Evolutionary conservation across 805 yeast species (phyloP), one percentile per base, ranked within the genome.

Genomic region (Lipomyces orientalis): DNA sequence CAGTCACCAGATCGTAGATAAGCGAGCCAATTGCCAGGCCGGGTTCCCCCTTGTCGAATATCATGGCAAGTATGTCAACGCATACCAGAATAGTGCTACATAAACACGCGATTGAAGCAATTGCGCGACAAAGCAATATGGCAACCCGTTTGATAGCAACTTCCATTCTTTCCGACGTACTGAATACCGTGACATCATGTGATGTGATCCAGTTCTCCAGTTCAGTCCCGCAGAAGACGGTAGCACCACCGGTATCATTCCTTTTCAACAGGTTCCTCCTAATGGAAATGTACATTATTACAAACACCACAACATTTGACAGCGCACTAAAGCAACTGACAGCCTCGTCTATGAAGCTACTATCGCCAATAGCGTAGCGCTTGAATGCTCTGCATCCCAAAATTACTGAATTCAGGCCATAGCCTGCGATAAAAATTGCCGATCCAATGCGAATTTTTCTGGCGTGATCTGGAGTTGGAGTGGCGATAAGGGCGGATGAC

Each of bases 371-470:
- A 19, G 16, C 54, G 16, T 49, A 49, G 54, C 54, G 25, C 25
- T 49, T 49, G 25, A 49, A 16, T n/a, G 25, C 54, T 49, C 54
- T 49, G 54, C 12, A 49, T 49, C n/a, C 54, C 54, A 49, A 49
- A 49, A 49, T 49, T 16, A 49, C 9, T 49, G 54, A 49, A 49
- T 49, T 49, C 19, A 49, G 25, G 25, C 52, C 52, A 49, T 49
- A 49, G 14, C 52, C 8, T n/a, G 25, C 52, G n/a, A 22, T n/a
- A 49, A 49, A 16, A 12, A 49, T 49, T 22, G 54, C 25, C 0
- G 0, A 49, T 10, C 54, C 54, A 49, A 7, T 12, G 12, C 54
- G 54, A 1, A 49, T 7, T n/a, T 19, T n/a, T 49, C 29, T 49
- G 8, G 25, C n/a, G 10, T 49, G 19, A 12, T 49, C 54, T 2